These are phyloP conservation scores for Brassica juncea DNA, from an alignment of 345 rosid genomes.

Conservation along the genomic window DNA sequence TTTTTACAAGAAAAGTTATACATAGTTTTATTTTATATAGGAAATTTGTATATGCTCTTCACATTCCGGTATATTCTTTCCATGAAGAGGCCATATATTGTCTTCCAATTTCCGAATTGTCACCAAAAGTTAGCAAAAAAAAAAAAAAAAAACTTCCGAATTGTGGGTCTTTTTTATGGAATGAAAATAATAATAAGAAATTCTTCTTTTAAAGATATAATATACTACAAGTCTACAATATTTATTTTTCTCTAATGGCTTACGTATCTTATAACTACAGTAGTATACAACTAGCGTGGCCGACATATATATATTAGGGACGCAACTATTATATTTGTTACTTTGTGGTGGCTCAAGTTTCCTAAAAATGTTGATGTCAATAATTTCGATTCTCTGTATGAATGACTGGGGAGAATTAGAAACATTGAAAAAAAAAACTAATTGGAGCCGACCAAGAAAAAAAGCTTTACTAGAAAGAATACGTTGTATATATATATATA, in stretches of 20 bases:
- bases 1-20: neutral
- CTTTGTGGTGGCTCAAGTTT: constrained; percentile 6
- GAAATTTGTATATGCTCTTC: constrained; percentile 20
- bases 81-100: constrained; percentile 4
- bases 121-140: too few relatives aligned
- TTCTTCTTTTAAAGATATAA: neutral
- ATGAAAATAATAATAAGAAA: neutral
- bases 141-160: neutral
- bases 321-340: neutral
- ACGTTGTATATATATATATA: neutral
- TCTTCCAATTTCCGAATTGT: neutral
- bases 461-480: neutral
- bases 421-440: neutral
- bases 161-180: neutral
- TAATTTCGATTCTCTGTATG: neutral
- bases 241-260: neutral
- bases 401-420: neutral
- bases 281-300: constrained; percentile 8
- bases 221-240: too few relatives aligned
- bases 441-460: neutral
- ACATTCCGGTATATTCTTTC: constrained; percentile 32
- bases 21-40: neutral
- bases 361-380: neutral
- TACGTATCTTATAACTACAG: neutral
- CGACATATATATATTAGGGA: constrained; percentile 22